Evolutionary conservation across 2,329 filamentous ascomycete species (phyloP).

Genomic region (Aspergillus sp.): DNA sequence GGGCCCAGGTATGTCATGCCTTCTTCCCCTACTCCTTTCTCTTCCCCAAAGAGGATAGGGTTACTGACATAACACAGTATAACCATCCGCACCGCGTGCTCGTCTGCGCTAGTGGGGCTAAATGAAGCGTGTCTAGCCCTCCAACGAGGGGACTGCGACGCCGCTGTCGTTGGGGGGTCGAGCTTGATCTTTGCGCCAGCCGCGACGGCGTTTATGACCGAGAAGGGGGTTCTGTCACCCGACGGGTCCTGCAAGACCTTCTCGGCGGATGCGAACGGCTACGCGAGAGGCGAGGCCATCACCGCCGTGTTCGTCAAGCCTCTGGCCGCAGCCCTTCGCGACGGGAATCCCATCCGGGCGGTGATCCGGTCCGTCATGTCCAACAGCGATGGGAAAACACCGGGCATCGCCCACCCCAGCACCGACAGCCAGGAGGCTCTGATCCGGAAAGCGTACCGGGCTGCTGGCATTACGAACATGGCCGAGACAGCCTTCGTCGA

Average conservation of each 20-base stretch:
- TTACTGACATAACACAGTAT: slow-evolving; percentile 13
- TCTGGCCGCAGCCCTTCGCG: not conserved
- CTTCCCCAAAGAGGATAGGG: not conserved
- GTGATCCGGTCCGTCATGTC: slow-evolving; percentile 26
- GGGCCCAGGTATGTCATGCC: slow-evolving; percentile 26
- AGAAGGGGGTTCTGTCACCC: slow-evolving; percentile 39
- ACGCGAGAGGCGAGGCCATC: slow-evolving; percentile 29
- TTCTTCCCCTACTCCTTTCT: not conserved
- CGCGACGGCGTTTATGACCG: slow-evolving; percentile 27
- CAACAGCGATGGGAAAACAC: slow-evolving; percentile 16
- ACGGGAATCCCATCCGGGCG: slow-evolving; percentile 11
- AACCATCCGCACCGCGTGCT: slow-evolving; percentile 40
- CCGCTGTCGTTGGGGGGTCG: slow-evolving; percentile 36
- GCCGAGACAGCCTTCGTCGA: slow-evolving; percentile 4
- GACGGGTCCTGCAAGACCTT: slow-evolving; percentile 32
- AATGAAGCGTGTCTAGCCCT: slow-evolving; percentile 32
- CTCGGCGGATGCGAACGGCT: slow-evolving; percentile 31
- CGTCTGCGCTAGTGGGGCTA: slow-evolving; percentile 34
- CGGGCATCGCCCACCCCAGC: slow-evolving; percentile 17
- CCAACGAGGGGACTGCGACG: slow-evolving; percentile 12
- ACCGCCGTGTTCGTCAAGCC: slow-evolving; percentile 2
- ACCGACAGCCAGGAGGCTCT: slow-evolving; percentile 16
- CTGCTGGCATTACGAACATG: not conserved
- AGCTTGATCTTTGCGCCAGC: slow-evolving; percentile 37
- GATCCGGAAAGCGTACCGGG: slow-evolving; percentile 12